Conservation (phyloP, 2,329 filamentous ascomycete genomes). For the Aspergillus pseudoviridinutans region DNA sequence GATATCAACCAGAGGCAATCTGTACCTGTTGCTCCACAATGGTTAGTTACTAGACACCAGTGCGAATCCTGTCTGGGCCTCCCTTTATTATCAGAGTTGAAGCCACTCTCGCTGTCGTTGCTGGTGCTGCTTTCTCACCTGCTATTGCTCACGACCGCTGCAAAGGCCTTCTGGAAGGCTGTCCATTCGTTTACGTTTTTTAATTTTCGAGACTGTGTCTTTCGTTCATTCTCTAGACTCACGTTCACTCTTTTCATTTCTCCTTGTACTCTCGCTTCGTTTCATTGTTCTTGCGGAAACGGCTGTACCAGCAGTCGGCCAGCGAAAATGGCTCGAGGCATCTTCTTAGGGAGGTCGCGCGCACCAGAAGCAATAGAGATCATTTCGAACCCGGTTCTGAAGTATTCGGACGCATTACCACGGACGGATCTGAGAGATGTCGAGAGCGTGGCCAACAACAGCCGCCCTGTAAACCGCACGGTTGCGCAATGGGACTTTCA, state of each 20-base stretch:
- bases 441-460: slow-evolving; percentile 7
- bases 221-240: slow-evolving; percentile 7
- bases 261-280: slow-evolving; percentile 6
- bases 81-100: slow-evolving; percentile 2
- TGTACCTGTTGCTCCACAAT: slow-evolving; percentile 16
- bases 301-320: neutral
- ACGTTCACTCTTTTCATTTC: slow-evolving; percentile 3
- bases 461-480: slow-evolving; percentile 8
- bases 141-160: slow-evolving; percentile 3
- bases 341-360: slow-evolving; percentile 28
- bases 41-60: slow-evolving; percentile 6
- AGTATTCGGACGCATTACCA: slow-evolving; percentile 29
- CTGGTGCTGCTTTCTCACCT: slow-evolving; percentile 11
- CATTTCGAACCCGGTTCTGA: slow-evolving; percentile 31
- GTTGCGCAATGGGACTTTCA: slow-evolving; percentile 15
- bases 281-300: neutral
- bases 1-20: slow-evolving; percentile 13
- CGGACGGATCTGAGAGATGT: slow-evolving; percentile 27
- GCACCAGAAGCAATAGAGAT: slow-evolving; percentile 21
- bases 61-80: slow-evolving; percentile 6
- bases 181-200: slow-evolving; percentile 29
- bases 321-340: slow-evolving; percentile 25
- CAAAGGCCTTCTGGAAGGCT: slow-evolving; percentile 38
- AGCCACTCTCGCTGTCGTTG: slow-evolving; percentile 8
- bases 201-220: slow-evolving; percentile 12